These are phyloP conservation scores for Cystobasidiaceae sp. DNA, from an alignment of 1,284 basidiomycete species.

Conservation along the genomic window DNA sequence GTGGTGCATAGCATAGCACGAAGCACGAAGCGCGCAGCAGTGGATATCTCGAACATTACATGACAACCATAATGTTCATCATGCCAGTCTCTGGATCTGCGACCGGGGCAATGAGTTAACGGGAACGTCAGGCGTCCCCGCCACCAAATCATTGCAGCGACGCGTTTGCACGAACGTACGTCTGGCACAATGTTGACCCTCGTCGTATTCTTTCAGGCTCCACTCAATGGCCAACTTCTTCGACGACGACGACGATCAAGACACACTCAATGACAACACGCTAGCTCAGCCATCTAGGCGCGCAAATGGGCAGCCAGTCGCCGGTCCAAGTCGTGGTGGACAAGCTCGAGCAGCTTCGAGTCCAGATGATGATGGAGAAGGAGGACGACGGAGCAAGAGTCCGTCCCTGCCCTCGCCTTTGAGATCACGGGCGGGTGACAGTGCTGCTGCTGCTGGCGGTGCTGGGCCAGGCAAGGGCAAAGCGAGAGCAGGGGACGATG, in stretches of 20 bases:
- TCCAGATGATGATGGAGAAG: neutral
- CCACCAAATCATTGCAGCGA: no score
- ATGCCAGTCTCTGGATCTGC: no score
- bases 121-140: no score
- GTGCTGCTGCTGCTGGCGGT: neutral
- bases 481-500: conserved; percentile 2
- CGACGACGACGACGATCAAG: conserved; percentile 5
- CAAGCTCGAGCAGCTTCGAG: neutral
- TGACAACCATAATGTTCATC: no score
- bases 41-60: no score
- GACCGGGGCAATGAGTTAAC: no score
- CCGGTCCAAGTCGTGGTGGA: neutral
- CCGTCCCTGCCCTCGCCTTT: neutral
- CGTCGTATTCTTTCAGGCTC: no score
- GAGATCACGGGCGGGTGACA: neutral
- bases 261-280: neutral
- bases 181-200: no score
- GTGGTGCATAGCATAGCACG: no score
- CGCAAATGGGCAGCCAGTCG: neutral
- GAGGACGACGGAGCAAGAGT: neutral
- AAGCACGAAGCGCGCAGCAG: no score
- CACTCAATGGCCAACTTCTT: conserved; percentile 24
- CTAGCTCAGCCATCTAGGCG: no score
- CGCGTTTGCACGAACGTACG: no score
- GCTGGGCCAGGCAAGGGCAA: neutral